Evolutionary conservation across 306 rosid species (phyloP), one percentile per base, ranked within the genome.

Genomic region (Neltuma alba): DNA sequence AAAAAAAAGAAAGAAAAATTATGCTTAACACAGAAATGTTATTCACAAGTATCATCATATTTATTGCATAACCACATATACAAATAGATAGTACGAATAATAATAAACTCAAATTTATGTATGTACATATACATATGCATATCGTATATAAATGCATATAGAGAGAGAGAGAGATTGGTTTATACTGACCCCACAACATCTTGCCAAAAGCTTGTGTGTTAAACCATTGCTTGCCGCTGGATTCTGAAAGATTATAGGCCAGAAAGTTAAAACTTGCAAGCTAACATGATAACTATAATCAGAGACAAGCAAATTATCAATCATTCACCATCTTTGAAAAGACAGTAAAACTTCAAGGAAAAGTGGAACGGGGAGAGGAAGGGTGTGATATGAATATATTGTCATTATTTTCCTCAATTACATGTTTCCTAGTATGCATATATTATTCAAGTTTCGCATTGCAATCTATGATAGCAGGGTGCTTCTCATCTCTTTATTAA

Each of bases 181-280:
- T n/a, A 78, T 79, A 77, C 92, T 79, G 66, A 95, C 99, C 99
- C 83, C 86, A 77, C 99, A 95, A 77, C 99, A 95, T 34, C 92
- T 72, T 72, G 93, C 73, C 70, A 95, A 33, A 79, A 95, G 75
- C 80, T 85, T 88, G 79, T 92, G 94, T 0, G 96, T 92, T 42
- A 95, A 15, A 48, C 97, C 96, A 73, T 81, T 81, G 83, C 77
- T 84, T 88, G 91, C 86, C 61, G 60, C 83, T 23, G 98, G 82
- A 80, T 75, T 74, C 99, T 95, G 91, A 83, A 91, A 85, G 33
- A 27, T 67, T 77, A 67, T 21, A 20, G 37, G 64, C 58, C 83
- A 82, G 83, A n/a, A 73, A 77, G 74, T 84, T 81, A 72, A 7
- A 55, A 52, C 66, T 34, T 60, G 58, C 36, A 68, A 27, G 47